Evolutionary conservation across 768 basidiomycete genomes (phyloP).

Genomic region (Rhodotorula babjevae): DNA sequence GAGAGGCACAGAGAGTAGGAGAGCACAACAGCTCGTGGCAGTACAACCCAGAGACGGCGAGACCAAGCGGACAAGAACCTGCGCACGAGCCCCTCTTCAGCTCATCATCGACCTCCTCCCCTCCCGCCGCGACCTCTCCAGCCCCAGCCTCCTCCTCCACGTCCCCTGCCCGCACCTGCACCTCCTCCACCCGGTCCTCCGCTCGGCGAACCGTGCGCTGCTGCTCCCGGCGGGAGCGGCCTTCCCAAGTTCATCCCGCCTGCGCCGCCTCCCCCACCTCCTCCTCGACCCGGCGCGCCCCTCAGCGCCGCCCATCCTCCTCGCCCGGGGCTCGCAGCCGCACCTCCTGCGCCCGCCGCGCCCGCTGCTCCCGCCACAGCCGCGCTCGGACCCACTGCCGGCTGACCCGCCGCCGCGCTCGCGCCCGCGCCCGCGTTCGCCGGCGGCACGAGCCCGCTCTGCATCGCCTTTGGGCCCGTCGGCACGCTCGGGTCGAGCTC

Average conservation of each 20-base stretch:
- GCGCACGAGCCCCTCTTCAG: too few species aligned
- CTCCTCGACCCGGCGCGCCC: too few species aligned
- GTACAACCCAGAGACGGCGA: too few species aligned
- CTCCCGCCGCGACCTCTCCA: background rate
- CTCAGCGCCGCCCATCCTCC: background rate
- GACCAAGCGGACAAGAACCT: too few species aligned
- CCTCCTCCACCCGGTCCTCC: background rate
- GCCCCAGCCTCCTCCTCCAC: background rate
- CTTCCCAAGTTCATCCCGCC: too few species aligned
- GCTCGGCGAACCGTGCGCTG: background rate
- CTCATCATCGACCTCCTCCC: too few species aligned
- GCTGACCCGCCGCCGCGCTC: background rate
- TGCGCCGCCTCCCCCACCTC: too few species aligned
- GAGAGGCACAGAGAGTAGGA: too few species aligned
- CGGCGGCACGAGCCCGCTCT: background rate
- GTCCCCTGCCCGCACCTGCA: background rate
- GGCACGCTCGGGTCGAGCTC: slow-evolving; percentile 26
- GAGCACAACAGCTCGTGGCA: too few species aligned
- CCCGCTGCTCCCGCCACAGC: too few species aligned
- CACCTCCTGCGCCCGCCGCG: too few species aligned
- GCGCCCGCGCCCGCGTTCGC: background rate
- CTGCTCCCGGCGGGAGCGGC: background rate
- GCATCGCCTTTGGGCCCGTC: slow-evolving; percentile 30
- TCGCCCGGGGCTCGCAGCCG: too few species aligned
- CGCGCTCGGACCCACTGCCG: background rate